Evolutionary conservation across 352 stramenopile genomes (phyloP).

Genomic region (Blastocystis sp.): DNA sequence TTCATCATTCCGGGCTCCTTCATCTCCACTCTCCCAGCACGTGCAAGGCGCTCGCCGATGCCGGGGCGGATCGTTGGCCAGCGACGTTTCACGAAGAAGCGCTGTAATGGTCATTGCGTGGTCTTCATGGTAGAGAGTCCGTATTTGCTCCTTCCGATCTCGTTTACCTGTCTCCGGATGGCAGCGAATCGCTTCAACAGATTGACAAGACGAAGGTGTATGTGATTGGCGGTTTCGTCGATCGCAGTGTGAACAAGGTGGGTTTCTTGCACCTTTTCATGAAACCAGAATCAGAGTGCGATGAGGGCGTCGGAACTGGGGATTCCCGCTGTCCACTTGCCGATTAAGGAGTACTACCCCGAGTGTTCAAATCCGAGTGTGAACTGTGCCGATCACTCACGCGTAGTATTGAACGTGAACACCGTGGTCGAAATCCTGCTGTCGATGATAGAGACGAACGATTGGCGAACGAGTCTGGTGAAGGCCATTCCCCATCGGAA

Average conservation of each 20-base stretch:
- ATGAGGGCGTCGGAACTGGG: slow-evolving; percentile 29
- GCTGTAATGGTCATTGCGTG: background rate
- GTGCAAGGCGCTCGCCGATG: background rate
- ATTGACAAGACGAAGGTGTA: slow-evolving; percentile 81
- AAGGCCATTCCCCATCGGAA: slow-evolving; percentile 37
- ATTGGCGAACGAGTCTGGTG: slow-evolving; percentile 14
- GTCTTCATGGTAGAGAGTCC: background rate
- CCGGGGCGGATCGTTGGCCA: slow-evolving; percentile 23
- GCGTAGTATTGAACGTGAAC: slow-evolving; percentile 53
- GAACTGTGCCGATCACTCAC: background rate
- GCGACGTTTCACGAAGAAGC: slow-evolving; percentile 18
- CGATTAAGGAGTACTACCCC: slow-evolving; percentile 39
- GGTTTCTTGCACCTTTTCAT: background rate
- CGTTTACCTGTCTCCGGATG: slow-evolving; percentile 85
- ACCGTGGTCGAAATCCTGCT: slow-evolving; percentile 59
- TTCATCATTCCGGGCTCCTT: background rate
- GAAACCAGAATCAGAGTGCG: slow-evolving; percentile 43
- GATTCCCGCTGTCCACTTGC: slow-evolving; percentile 2
- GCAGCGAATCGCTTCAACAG: slow-evolving; percentile 79
- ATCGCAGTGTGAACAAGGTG: slow-evolving; percentile 84
- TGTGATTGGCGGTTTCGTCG: slow-evolving; percentile 85
- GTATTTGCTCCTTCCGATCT: slow-evolving; percentile 76
- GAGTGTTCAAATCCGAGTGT: slow-evolving; percentile 36
- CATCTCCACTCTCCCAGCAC: slow-evolving; percentile 30
- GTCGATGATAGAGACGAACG: background rate